Conservation (phyloP, 768 basidiomycete genomes). For the Suillus tomentosus region DNA sequence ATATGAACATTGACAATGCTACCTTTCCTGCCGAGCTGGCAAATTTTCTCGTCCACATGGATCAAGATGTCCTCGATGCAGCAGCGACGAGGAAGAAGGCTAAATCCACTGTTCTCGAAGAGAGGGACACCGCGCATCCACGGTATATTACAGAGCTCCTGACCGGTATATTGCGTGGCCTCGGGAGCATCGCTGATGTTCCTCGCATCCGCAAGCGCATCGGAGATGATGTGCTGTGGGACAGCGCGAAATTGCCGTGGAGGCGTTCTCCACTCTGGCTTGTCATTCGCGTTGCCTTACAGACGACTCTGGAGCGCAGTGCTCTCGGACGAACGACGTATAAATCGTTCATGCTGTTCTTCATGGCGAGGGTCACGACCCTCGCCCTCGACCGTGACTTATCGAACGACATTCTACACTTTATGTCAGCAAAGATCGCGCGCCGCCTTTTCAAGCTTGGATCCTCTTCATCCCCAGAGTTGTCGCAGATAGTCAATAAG, state of each 20-base stretch:
- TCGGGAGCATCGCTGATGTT: conserved; percentile 33
- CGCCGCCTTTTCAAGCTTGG: conserved; percentile 41
- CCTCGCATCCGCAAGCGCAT: conserved; percentile 43
- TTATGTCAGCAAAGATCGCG: conserved; percentile 39
- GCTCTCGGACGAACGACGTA: conserved; percentile 22
- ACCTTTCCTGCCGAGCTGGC: conserved; percentile 38
- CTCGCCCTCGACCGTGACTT: conserved; percentile 10
- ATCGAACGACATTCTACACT: conserved; percentile 38
- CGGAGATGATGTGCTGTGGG: conserved; percentile 49
- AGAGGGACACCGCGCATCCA: conserved; percentile 40
- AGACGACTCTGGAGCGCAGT: conserved; percentile 35
- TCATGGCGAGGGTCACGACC: conserved; percentile 24
- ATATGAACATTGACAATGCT: conserved; percentile 27
- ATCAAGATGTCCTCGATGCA: conserved; percentile 32
- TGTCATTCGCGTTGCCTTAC: conserved; percentile 46
- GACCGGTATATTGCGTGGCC: conserved; percentile 45
- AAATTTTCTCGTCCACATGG: conserved; percentile 38
- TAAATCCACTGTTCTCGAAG: conserved; percentile 22
- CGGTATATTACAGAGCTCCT: conserved; percentile 53
- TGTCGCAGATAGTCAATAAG: conserved; percentile 12
- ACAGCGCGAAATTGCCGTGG: conserved; percentile 43
- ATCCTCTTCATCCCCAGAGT: conserved; percentile 17
- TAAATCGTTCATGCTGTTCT: conserved; percentile 37
- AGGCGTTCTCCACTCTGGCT: conserved; percentile 56
- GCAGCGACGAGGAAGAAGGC: conserved; percentile 40